These are phyloP conservation scores for Quercus alba DNA, from an alignment of 306 rosid species.

Conservation along the genomic window DNA sequence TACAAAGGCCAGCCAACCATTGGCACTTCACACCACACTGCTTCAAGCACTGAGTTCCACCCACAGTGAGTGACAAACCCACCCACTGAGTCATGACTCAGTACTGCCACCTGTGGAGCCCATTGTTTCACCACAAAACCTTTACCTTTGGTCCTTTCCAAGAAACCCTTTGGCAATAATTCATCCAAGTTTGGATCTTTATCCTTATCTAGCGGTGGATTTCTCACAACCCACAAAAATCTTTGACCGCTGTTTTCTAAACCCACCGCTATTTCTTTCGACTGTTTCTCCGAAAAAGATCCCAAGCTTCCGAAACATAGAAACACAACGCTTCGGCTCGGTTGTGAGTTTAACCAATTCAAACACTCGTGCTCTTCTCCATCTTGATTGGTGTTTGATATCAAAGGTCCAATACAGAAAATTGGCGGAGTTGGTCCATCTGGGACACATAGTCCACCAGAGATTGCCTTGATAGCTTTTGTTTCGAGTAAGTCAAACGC, in stretches of 20 bases:
- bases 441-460: background rate
- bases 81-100: slow-evolving; percentile 18
- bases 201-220: background rate
- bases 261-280: too few species aligned
- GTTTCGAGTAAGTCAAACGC: background rate
- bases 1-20: slow-evolving; percentile 40
- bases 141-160: background rate
- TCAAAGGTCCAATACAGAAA: background rate
- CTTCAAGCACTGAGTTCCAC: slow-evolving; percentile 38
- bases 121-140: background rate
- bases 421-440: background rate
- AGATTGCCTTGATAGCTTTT: background rate
- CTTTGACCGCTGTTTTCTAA: too few species aligned
- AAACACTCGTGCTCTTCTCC: too few species aligned
- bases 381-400: too few species aligned
- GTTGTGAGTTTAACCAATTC: too few species aligned
- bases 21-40: slow-evolving; percentile 12
- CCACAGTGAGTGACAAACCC: slow-evolving; percentile 42
- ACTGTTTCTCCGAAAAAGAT: too few species aligned
- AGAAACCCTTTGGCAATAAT: background rate
- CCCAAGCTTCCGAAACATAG: too few species aligned
- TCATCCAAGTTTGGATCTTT: background rate
- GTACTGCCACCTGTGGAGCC: slow-evolving; percentile 10
- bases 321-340: too few species aligned
- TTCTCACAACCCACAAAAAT: background rate